These are phyloP conservation scores for Phlebopus sp. DNA, from an alignment of 1,284 basidiomycete species.

Conservation along the genomic window DNA sequence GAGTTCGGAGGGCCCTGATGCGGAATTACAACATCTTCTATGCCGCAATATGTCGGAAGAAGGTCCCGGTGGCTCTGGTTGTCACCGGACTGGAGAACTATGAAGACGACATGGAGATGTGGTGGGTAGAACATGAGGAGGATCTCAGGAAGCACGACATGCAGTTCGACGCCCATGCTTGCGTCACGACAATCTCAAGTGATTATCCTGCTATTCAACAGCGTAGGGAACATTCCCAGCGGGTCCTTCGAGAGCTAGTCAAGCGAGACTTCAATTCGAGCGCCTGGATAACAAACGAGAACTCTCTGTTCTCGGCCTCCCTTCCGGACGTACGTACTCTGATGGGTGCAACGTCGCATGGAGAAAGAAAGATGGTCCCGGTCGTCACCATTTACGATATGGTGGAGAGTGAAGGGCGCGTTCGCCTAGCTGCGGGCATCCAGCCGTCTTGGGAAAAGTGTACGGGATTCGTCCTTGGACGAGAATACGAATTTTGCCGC, in stretches of 20 bases:
- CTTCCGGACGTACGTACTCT: constrained; percentile 22
- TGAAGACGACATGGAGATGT: constrained; percentile 29
- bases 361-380: constrained; percentile 15
- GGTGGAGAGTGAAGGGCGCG: constrained; percentile 2
- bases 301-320: constrained; percentile 18
- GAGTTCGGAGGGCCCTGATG: constrained; percentile 25
- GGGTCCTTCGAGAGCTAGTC: constrained; percentile 19
- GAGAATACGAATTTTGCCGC: constrained; percentile 15
- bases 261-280: constrained; percentile 5
- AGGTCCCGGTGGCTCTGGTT: constrained; percentile 32
- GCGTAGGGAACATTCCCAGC: constrained; percentile 19
- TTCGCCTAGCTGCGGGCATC: constrained; percentile 4
- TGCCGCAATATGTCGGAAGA: constrained; percentile 25
- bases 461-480: constrained; percentile 3
- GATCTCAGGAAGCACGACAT: constrained; percentile 27
- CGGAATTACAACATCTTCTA: constrained; percentile 34
- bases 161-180: constrained; percentile 30
- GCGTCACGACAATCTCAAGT: constrained; percentile 30
- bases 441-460: constrained; percentile 3
- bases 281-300: constrained; percentile 21
- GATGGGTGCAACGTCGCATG: constrained; percentile 2
- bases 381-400: constrained; percentile 20
- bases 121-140: constrained; percentile 31
- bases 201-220: constrained; percentile 27
- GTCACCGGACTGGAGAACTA: constrained; percentile 36